These are phyloP conservation scores for Talaromyces sp. DNA, from an alignment of 2,329 filamentous ascomycete genomes.

Conservation along the genomic window DNA sequence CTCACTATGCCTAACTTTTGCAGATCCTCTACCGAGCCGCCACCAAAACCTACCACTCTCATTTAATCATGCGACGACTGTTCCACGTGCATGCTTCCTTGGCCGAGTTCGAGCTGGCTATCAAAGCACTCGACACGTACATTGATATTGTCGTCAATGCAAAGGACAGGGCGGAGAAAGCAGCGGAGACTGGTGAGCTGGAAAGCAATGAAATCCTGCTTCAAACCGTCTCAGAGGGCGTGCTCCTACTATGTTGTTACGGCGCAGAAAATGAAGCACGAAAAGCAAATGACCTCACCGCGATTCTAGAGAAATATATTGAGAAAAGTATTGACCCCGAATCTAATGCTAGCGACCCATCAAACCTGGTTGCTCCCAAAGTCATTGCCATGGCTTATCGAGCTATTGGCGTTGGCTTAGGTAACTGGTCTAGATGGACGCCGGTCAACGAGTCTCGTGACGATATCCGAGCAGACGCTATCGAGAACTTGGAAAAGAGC, in stretches of 20 bases:
- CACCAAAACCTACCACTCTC: slow-evolving; percentile 93
- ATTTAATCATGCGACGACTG: slow-evolving; percentile 74
- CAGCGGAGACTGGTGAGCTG: slow-evolving; percentile 57
- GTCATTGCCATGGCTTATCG: slow-evolving; percentile 70
- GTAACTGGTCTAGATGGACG: slow-evolving; percentile 80
- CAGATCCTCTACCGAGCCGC: slow-evolving; percentile 83
- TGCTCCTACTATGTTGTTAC: slow-evolving; percentile 76
- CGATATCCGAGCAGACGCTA: slow-evolving; percentile 70
- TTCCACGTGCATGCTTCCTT: slow-evolving; percentile 83
- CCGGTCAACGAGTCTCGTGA: slow-evolving; percentile 66
- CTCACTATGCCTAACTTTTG: not conserved
- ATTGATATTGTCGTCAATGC: slow-evolving; percentile 79
- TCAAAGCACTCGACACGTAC: slow-evolving; percentile 89
- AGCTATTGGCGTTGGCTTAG: slow-evolving; percentile 77
- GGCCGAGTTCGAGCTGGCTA: slow-evolving; percentile 85
- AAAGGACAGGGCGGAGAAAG: slow-evolving; percentile 76
- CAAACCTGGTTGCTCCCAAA: slow-evolving; percentile 48
- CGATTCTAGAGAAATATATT: slow-evolving; percentile 70
- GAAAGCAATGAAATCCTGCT: slow-evolving; percentile 75
- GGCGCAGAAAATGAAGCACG: slow-evolving; percentile 69
- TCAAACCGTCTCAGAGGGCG: slow-evolving; percentile 71
- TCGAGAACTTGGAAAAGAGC: slow-evolving; percentile 68
- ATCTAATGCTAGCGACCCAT: slow-evolving; percentile 15
- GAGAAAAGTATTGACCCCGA: slow-evolving; percentile 49
- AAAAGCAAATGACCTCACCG: slow-evolving; percentile 67